A percentile compares a stretch with the other conserved stretches of the same genome.
These are phyloP conservation scores for Auricularia heimuer DNA, from an alignment of 768 basidiomycete genomes.

Conservation along the genomic window DNA sequence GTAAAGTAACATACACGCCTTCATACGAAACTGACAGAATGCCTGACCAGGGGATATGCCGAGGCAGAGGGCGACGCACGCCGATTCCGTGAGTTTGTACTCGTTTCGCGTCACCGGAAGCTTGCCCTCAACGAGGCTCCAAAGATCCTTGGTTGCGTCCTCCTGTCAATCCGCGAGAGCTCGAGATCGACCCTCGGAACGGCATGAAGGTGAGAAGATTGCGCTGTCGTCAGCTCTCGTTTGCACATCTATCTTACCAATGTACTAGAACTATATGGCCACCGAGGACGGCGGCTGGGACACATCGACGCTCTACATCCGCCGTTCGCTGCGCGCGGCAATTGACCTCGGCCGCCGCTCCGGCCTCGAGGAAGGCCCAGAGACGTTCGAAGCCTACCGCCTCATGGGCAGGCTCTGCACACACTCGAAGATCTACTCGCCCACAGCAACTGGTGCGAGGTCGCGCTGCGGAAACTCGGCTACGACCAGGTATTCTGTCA, in stretches of 20 bases:
- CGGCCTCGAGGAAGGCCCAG: constrained; percentile 39
- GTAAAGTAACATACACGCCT: constrained; percentile 19
- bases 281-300: constrained; percentile 61
- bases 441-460: constrained; percentile 75
- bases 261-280: constrained; percentile 62
- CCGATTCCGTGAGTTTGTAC: constrained; percentile 28
- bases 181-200: constrained; percentile 63
- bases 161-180: constrained; percentile 60
- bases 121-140: neutral
- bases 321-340: constrained; percentile 50
- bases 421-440: constrained; percentile 68
- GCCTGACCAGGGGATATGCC: constrained; percentile 46
- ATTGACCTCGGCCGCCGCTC: constrained; percentile 59
- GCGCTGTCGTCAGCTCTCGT: neutral
- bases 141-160: constrained; percentile 56
- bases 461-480: constrained; percentile 60
- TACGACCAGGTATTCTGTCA: constrained; percentile 67
- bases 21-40: neutral
- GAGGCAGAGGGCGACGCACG: constrained; percentile 64
- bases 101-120: neutral
- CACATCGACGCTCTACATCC: constrained; percentile 59
- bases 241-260: neutral
- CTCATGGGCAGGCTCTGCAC: constrained; percentile 58
- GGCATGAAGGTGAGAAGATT: constrained; percentile 58
- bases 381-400: constrained; percentile 61